Evolutionary conservation across 176 grass and related monocot species (phyloP).

Genomic region (Leersia perrieri): DNA sequence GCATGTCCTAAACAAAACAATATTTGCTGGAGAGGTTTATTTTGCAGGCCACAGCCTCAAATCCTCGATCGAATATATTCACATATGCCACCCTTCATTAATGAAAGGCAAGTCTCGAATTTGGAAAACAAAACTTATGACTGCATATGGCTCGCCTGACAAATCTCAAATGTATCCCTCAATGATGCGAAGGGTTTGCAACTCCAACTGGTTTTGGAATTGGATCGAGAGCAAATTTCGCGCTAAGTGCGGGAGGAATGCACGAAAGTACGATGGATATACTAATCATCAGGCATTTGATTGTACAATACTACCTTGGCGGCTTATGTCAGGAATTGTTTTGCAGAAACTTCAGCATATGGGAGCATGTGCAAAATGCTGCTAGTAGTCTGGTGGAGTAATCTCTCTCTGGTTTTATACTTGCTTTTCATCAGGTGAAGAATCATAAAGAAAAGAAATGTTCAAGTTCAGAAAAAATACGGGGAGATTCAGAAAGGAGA

Average conservation of each 20-base stretch:
- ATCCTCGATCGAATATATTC: neutral
- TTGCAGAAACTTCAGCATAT: neutral
- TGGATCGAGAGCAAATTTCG: neutral
- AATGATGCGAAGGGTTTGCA: neutral
- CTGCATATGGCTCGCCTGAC: neutral
- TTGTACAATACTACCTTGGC: no score
- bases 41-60: neutral
- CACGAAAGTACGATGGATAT: neutral
- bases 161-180: neutral
- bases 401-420: neutral
- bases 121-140: neutral
- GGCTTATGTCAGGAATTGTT: no score
- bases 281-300: no score
- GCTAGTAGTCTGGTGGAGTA: no score
- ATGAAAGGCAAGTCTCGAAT: neutral
- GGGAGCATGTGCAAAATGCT: neutral
- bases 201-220: no score
- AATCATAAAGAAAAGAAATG: neutral
- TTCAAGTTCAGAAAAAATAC: no score
- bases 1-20: neutral
- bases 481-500: neutral
- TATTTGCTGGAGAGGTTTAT: neutral
- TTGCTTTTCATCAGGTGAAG: neutral
- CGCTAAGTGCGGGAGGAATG: neutral
- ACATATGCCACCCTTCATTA: neutral